Evolutionary conservation across 2,329 filamentous ascomycete genomes (phyloP), one percentile per base, ranked within the genome.

Genomic region (Aureobasidium sp.): DNA sequence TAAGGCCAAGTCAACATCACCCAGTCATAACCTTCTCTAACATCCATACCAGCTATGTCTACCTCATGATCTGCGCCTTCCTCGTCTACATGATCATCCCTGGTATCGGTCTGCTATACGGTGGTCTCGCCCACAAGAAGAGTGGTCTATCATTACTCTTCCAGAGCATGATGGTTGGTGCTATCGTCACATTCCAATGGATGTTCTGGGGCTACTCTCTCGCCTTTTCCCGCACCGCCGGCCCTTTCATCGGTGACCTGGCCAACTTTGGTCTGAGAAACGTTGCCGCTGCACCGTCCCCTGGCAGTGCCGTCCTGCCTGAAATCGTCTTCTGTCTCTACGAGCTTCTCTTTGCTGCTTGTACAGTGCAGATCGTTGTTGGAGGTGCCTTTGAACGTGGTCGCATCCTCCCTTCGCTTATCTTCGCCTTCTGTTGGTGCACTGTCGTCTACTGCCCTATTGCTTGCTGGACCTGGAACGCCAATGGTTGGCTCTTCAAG

Each of bases 291-390:
- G 84, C 83, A 6, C 85, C 85, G 0, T 84, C 81, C 2, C 80
- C 82, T 5, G 83, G 83, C 9, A 83, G 78, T 21, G 72, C 76
- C 2, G 72, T 80, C 11, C 76, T 87, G 42, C 85, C 85, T 0
- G 85, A 88, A 65, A 85, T 88, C 63, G 80, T 86, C 11, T 87
- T 87, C 72, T 86, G 83, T 67, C 74, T 86, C 41, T 88, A 87
- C 68, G 83, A 87, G 69, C 75, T 86, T 64, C 76, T 87, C 25
- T 88, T 88, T 74, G 85, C 81, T 67, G 79, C 80, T 59, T 79
- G 76, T 64, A 82, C 84, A 47, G 84, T 86, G 3, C 83, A 86
- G 76, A 85, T 88, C 65, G 81, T 87, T 9, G 80, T 86, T 27
- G 85, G 85, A 34, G 85, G 84, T 52, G 81, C 83, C 2, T 86